A percentile compares a stretch with the other conserved stretches of the same genome.
Evolutionary conservation across 371 early-diverging fungal species (phyloP).

Genomic region (Mucor saturninus): DNA sequence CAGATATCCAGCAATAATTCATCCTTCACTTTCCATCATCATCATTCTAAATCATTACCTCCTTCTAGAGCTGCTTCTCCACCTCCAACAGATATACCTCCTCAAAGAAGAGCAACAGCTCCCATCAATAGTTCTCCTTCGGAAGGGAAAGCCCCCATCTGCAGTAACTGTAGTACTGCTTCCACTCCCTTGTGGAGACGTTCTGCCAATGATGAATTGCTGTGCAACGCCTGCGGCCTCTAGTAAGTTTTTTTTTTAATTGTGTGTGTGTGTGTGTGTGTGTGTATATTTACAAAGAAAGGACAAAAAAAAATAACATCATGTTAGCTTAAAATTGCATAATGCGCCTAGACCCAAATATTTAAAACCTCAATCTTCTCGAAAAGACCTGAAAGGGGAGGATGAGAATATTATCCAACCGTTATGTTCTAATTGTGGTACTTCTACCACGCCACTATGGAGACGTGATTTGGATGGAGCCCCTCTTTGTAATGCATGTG

Average conservation of each 20-base stretch:
- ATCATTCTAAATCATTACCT: slow-evolving; percentile 31
- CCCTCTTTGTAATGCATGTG: slow-evolving; percentile 94
- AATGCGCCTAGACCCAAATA: slow-evolving; percentile 66
- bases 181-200: slow-evolving; percentile 96
- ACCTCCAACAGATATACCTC: slow-evolving; percentile 8
- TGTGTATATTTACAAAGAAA: no score
- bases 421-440: slow-evolving; percentile 85
- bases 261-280: no score
- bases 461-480: slow-evolving; percentile 82
- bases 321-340: slow-evolving; percentile 68
- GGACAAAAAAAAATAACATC: not conserved
- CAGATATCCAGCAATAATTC: not conserved
- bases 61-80: slow-evolving; percentile 27
- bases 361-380: slow-evolving; percentile 34
- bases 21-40: slow-evolving; percentile 8
- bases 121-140: slow-evolving; percentile 25
- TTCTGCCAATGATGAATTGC: slow-evolving; percentile 74
- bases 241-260: slow-evolving; percentile 50
- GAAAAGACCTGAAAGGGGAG: slow-evolving; percentile 31
- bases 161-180: slow-evolving; percentile 88
- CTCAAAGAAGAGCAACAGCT: slow-evolving; percentile 15
- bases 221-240: slow-evolving; percentile 96
- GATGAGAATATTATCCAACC: slow-evolving; percentile 48
- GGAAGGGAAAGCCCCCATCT: slow-evolving; percentile 45
- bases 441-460: slow-evolving; percentile 94